Evolutionary conservation across 2,329 filamentous ascomycete species (phyloP), one percentile per base, ranked within the genome.

Genomic region (Nannizzia gypsea): DNA sequence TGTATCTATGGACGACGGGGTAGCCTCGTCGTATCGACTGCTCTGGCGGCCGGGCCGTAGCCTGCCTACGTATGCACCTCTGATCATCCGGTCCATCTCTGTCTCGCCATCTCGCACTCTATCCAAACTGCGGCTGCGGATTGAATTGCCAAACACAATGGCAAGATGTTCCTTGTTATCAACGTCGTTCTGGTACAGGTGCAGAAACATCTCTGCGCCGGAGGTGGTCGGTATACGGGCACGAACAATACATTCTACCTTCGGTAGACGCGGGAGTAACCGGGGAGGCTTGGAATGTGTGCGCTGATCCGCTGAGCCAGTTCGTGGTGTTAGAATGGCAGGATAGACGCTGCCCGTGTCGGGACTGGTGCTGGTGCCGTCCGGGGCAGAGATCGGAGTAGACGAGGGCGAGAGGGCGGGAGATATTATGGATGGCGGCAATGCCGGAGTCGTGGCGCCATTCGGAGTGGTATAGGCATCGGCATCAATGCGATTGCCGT

Each of bases 111-210:
- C 73, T 55, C 72, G 68, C 26, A 76, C 72, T 13, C 71, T 67
- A 65, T 78, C 76, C 56, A 78, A 81, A 84, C 73, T 80, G 72
- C 77, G 84, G 83, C 71, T 83, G 55, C 93, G 82, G 65, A 97
- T 96, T 55, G 85, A 80, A 61, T 86, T 85, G 1, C 93, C 93
- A 73, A 99, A 99, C 0, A 99, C 93, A 69, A 99, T 97, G 17
- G 93, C 93, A 57, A 99, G 77, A 71, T 99, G 93, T 70, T 99
- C 93, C 74, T 99, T 99, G 65, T 86, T 89, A 73, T 99, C 93
- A 5, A 89, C 84, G 67, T 88, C 88, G 74, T 99, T 99, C 64
- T 86, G 86, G 76, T 99, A 99, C 0, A 97, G 79, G 70, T 99
- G 92, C 57, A 99, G 76, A 74, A 95, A 99, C 90, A 99, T 97